Evolutionary conservation across 768 basidiomycete species (phyloP).

Genomic region (Dentipellis fragilis): DNA sequence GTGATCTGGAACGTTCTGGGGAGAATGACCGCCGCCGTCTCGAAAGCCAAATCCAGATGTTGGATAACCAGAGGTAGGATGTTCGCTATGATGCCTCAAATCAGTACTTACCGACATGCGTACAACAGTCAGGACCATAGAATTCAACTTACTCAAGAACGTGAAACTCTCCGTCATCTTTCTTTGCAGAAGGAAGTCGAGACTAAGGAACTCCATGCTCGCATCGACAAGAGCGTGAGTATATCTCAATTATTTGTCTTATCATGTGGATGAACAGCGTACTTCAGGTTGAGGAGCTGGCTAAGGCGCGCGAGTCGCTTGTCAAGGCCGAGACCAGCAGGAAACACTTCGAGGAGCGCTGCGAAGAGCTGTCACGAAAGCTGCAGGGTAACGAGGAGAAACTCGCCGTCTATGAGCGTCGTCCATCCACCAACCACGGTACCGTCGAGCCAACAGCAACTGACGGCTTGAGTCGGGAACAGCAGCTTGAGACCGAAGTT

Average conservation of each 20-base stretch:
- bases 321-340: conserved; percentile 70
- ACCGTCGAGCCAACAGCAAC: conserved; percentile 24
- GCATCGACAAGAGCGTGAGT: conserved; percentile 62
- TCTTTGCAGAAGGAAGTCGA: conserved; percentile 77
- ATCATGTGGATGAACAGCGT: conserved; percentile 8
- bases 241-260: neutral
- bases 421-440: conserved; percentile 27
- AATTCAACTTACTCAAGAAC: conserved; percentile 59
- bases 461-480: conserved; percentile 51
- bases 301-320: conserved; percentile 60
- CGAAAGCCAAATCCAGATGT: conserved; percentile 68
- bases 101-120: neutral
- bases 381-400: conserved; percentile 77
- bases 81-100: too few relatives aligned
- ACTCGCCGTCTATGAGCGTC: conserved; percentile 76
- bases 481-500: conserved; percentile 75
- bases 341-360: conserved; percentile 66
- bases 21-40: conserved; percentile 76
- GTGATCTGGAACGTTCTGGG: conserved; percentile 74
- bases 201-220: conserved; percentile 58
- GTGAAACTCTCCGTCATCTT: conserved; percentile 64
- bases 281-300: conserved; percentile 48
- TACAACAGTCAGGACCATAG: conserved; percentile 60
- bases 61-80: conserved; percentile 71
- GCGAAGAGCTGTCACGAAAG: conserved; percentile 50